Base-by-base conservation (phyloP, 306 rosid species). In the Quercus wislizeni region DNA sequence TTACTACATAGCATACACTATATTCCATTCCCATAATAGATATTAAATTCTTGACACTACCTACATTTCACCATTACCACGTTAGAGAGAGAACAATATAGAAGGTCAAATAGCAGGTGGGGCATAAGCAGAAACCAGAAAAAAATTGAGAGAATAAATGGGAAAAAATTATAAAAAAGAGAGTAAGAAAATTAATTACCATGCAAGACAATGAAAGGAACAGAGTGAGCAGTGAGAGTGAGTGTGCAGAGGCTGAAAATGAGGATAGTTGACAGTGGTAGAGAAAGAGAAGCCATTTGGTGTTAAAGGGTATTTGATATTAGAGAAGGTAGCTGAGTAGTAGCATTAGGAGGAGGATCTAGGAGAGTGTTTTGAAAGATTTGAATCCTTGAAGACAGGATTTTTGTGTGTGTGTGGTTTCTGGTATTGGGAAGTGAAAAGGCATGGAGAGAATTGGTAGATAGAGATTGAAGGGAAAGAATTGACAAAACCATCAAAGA, bases 181-280 rank as follows among this genome's bases (percentile, higher is more conserved):
- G 35, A 19, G 55, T 33, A 15, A 43, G 25, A 75, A 69, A 8
- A 54, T 41, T 8, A 41, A 21, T 73, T 74, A 90, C 92, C 94
- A 43, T 83, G 94, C n/a, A 90, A 76, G 71, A 90, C 91, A 23
- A 88, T 43, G 83, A 90, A 90, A 43, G 94, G 94, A 79, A 90
- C 55, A 74, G 92, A 71, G 52, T 55, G 81, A 18, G 86, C 59
- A 77, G 81, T 30, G 77, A 80, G 35, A 41, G 77, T 33, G 18
- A 86, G 55, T 68, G 73, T 21, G 68, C 73, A 51, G 84, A 69
- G 13, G 84, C 58, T 13, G 76, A 86, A 35, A 41, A 77, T 23
- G 79, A 80, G 8, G 55, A 72, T 3, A 43, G 62, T 3, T 27
- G 49, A 13, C 18, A 69, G 52, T 43, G 68, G 76, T n/a, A 55